phyloP scores from a whole-genome alignment of 192 early-diverging fungal species.

The Backusella westeae region DNA sequence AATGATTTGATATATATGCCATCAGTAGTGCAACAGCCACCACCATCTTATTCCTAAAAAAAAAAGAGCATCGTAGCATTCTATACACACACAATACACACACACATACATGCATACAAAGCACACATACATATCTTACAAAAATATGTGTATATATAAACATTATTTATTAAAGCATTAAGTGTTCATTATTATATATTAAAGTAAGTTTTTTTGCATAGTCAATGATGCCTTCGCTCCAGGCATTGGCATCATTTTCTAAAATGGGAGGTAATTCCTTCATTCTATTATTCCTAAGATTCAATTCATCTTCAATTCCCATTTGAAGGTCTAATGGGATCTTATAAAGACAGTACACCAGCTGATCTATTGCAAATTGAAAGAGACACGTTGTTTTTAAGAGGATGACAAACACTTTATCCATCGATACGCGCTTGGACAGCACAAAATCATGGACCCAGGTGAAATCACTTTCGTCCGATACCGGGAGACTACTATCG shows the following conservation, averaged over 20 bases:
- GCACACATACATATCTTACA: background rate
- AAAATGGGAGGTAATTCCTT: background rate
- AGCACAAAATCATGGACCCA: background rate
- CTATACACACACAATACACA: background rate
- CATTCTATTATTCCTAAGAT: background rate
- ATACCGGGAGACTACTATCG: background rate
- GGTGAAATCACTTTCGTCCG: background rate
- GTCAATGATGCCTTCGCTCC: background rate
- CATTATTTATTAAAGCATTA: background rate
- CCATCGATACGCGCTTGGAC: background rate
- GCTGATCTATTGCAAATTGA: conserved; percentile 55
- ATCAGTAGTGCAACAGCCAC: background rate
- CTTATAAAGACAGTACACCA: conserved; percentile 47
- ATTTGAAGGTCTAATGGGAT: conserved; percentile 42
- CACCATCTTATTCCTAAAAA: conserved; percentile 4
- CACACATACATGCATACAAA: too few species aligned
- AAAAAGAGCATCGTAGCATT: background rate
- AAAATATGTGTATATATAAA: background rate
- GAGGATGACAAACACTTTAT: background rate
- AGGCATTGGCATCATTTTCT: background rate
- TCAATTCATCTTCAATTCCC: conserved; percentile 47
- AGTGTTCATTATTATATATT: background rate
- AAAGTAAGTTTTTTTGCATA: background rate
- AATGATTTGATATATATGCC: background rate
- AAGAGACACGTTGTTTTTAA: conserved; percentile 34